Percentiles rank a stretch among this genome's conserved stretches.
Evolutionary conservation across 2,329 filamentous ascomycete genomes (phyloP).

Genomic region (Elsinoe perseae): DNA sequence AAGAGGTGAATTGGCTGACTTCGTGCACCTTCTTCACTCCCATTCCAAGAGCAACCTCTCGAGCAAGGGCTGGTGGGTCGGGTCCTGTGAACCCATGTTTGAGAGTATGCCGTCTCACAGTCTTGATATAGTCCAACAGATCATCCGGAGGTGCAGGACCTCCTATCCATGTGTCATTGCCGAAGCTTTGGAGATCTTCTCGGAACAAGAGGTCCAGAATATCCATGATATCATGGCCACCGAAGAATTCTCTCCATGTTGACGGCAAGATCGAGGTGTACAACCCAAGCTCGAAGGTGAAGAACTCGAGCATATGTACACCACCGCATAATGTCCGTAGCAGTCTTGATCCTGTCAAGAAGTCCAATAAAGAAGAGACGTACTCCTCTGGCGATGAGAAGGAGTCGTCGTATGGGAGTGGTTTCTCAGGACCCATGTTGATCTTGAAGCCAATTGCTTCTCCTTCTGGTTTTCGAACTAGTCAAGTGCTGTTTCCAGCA

Average conservation of each 20-base stretch:
- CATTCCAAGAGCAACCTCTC: conserved; percentile 79
- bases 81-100: conserved; percentile 47
- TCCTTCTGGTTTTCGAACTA: neutral
- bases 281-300: conserved; percentile 74
- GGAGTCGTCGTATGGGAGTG: conserved; percentile 58
- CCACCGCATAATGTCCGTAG: conserved; percentile 90
- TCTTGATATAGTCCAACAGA: conserved; percentile 63
- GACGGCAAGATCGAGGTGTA: conserved; percentile 69
- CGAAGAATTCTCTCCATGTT: conserved; percentile 76
- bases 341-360: conserved; percentile 63
- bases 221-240: conserved; percentile 61
- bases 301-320: conserved; percentile 95
- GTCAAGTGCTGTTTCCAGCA: neutral
- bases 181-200: conserved; percentile 55
- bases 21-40: conserved; percentile 93
- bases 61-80: conserved; percentile 53
- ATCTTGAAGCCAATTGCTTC: conserved; percentile 13
- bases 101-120: conserved; percentile 63
- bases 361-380: conserved; percentile 66
- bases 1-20: conserved; percentile 82
- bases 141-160: conserved; percentile 42
- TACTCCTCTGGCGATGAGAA: conserved; percentile 70
- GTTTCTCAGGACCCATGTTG: conserved; percentile 41
- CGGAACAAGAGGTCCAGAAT: conserved; percentile 75
- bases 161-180: conserved; percentile 35